Evolutionary conservation across 2,329 filamentous ascomycete genomes (phyloP).

Genomic region (Alternaria ventricosa): DNA sequence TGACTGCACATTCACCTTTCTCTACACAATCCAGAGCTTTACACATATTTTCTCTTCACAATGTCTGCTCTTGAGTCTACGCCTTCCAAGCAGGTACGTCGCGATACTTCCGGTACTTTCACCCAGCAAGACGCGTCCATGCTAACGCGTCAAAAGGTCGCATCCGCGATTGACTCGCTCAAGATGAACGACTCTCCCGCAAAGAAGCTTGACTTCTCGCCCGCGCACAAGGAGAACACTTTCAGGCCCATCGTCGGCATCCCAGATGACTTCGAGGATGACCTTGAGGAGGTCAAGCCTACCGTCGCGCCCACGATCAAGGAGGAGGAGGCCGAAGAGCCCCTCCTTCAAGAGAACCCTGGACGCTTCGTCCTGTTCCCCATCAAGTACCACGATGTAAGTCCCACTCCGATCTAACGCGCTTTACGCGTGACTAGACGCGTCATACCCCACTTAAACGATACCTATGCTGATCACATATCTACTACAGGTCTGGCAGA

Average conservation of each 20-base stretch:
- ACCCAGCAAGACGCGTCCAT: conserved; percentile 37
- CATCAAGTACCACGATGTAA: conserved; percentile 98
- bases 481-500: conserved; percentile 87
- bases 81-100: conserved; percentile 73
- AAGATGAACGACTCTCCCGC: conserved; percentile 87
- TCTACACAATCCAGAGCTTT: conserved; percentile 11
- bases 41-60: conserved; percentile 43
- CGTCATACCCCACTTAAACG: conserved; percentile 57
- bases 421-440: conserved; percentile 61
- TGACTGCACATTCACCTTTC: conserved; percentile 20
- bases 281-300: conserved; percentile 57
- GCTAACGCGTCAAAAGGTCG: conserved; percentile 68
- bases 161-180: conserved; percentile 82
- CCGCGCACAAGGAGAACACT: conserved; percentile 82
- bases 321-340: conserved; percentile 80
- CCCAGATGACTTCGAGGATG: conserved; percentile 50
- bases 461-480: conserved; percentile 37
- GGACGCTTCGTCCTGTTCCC: conserved; percentile 97
- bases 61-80: conserved; percentile 78
- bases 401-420: conserved; percentile 47
- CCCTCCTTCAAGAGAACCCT: conserved; percentile 92
- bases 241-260: conserved; percentile 63
- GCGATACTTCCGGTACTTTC: conserved; percentile 26
- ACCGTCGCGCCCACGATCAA: conserved; percentile 60
- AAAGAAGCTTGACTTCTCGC: conserved; percentile 84